Conservation (phyloP, 2,329 filamentous ascomycete species). For the Leptographium wingfieldii region DNA sequence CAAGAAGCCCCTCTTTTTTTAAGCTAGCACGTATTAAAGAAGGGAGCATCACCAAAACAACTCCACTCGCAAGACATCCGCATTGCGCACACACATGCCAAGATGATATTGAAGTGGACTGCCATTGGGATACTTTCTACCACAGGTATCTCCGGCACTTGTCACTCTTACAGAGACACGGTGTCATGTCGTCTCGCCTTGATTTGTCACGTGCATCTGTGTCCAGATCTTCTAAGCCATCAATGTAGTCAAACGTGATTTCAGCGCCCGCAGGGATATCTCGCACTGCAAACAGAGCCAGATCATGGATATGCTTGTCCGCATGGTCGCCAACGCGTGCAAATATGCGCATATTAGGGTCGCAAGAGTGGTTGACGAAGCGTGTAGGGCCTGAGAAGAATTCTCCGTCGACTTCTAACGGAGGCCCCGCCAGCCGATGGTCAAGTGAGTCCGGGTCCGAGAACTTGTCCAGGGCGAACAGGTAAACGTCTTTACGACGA, state of each 20-base stretch:
- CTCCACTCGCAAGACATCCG: too few species aligned
- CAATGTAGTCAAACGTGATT: constrained; percentile 69
- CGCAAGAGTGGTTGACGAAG: constrained; percentile 75
- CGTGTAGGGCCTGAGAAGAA: constrained; percentile 66
- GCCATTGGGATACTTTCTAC: constrained; percentile 22
- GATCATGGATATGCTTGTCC: constrained; percentile 60
- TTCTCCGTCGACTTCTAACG: constrained; percentile 57
- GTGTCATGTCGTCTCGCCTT: constrained; percentile 39
- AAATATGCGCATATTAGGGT: constrained; percentile 69
- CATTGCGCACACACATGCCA: too few species aligned
- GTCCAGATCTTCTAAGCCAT: constrained; percentile 41
- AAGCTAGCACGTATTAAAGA: too few species aligned
- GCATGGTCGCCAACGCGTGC: constrained; percentile 66
- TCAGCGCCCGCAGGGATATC: constrained; percentile 55
- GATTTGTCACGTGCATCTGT: constrained; percentile 37
- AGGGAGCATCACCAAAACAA: too few species aligned
- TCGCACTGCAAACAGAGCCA: constrained; percentile 61
- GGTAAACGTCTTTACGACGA: constrained; percentile 60
- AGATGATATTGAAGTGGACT: neutral
- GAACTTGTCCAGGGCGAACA: constrained; percentile 77
- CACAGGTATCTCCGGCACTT: constrained; percentile 61
- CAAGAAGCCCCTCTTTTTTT: too few species aligned
- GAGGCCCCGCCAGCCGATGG: constrained; percentile 38
- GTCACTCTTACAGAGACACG: constrained; percentile 48
- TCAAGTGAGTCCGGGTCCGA: constrained; percentile 43